Evolutionary conservation across 495 filamentous ascomycete genomes (phyloP).

Genomic region (Penicillium goetzii): DNA sequence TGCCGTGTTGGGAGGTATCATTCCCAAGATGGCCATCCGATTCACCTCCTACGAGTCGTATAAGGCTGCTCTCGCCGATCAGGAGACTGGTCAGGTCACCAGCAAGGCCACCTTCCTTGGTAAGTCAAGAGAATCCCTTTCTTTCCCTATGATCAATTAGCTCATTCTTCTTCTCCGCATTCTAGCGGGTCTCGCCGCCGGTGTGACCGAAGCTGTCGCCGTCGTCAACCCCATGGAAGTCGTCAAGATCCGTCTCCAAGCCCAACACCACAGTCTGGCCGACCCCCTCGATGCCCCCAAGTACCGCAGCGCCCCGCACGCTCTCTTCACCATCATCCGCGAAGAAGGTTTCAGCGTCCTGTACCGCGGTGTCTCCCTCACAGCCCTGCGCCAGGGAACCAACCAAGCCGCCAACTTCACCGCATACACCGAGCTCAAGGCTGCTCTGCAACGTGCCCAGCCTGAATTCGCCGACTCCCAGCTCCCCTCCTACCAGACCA

Average conservation of each 20-base stretch:
- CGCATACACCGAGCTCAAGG: constrained; percentile 93
- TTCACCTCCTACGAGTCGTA: constrained; percentile 98
- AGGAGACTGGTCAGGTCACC: constrained; percentile 67
- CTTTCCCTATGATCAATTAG: not conserved
- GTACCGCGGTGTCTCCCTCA: constrained; percentile 91
- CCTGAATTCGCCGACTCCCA: constrained; percentile 59
- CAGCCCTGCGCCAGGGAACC: constrained; percentile 88
- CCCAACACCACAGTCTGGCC: constrained; percentile 92
- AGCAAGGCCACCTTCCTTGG: constrained; percentile 82
- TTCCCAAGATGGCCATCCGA: constrained; percentile 99
- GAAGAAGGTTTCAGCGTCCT: constrained; percentile 88
- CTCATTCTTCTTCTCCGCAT: not conserved
- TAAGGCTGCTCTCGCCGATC: constrained; percentile 77
- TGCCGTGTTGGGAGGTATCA: constrained; percentile 93
- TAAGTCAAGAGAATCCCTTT: constrained; percentile 38
- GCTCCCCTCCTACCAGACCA: constrained; percentile 88
- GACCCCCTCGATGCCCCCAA: constrained; percentile 90
- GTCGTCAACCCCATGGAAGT: constrained; percentile 99
- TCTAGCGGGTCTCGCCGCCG: constrained; percentile 85
- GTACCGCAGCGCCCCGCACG: constrained; percentile 97
- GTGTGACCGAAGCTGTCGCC: constrained; percentile 93
- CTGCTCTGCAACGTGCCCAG: constrained; percentile 69
- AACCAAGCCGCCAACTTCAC: constrained; percentile 99
- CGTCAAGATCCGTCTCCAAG: constrained; percentile 96
- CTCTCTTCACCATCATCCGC: constrained; percentile 84